Base-by-base conservation (phyloP, 208 protist species). In the Phytomonas sp. region DNA sequence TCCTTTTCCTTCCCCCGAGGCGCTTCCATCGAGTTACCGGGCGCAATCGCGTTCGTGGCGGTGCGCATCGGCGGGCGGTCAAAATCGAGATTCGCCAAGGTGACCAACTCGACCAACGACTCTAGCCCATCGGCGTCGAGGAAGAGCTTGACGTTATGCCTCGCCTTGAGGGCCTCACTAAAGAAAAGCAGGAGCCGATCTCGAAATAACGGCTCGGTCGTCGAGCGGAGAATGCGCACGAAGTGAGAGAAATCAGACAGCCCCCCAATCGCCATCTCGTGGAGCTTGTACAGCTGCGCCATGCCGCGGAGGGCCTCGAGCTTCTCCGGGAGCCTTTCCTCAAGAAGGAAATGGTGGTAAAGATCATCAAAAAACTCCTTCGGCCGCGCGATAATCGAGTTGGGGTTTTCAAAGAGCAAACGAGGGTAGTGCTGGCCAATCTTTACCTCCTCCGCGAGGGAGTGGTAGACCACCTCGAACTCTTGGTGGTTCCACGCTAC, bases 401-500 rank as follows among this genome's bases (percentile, higher is more conserved):
- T 29, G 78, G 59, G 69, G 30, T 81, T 77, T 64, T 98, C 93
- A 60, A 98, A 95, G 7, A 98, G 79, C 30, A 98, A 67, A 11
- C 89, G 83, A 23, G 92, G 88, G 74, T 97, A 94, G 78, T 95
- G 89, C 60, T 91, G 77, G 6, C 92, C 95, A 40, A 98, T 84
- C 34, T 84, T 82, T 0, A 97, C 80, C 70, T 98, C 95, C n/a
- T 83, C 74, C 26, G 87, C 81, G 23, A 98, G 79, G 63, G 86
- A 94, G 66, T 82, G 84, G 70, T 98, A 98, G 4, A 80, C 72
- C 33, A 98, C 88, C 75, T 97, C 93, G 72, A 98, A 98, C 68
- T 98, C 95, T n/a, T 84, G 70, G 67, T 95, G 92, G 75, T 98
- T 98, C 93, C 95, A 98, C 34, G 88, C 82, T n/a, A 96, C 73